These are phyloP conservation scores for Fraxinus excelsior DNA, from an alignment of 257 asterid genomes.

Conservation along the genomic window DNA sequence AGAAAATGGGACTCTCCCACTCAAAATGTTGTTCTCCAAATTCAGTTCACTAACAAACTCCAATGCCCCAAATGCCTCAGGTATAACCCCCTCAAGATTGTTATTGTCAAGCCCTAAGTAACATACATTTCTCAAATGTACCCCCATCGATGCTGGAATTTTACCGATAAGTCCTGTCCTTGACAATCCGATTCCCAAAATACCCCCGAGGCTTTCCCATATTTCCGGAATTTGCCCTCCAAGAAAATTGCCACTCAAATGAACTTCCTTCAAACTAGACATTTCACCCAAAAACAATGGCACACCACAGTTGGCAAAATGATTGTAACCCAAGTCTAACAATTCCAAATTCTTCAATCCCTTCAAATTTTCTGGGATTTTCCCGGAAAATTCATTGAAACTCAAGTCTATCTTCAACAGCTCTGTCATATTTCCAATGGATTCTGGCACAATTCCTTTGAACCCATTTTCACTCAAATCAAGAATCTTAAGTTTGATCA, in stretches of 20 bases:
- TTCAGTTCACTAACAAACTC: slow-evolving; percentile 63
- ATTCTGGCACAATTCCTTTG: slow-evolving; percentile 44
- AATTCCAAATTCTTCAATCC: slow-evolving; percentile 55
- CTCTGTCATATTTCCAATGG: slow-evolving; percentile 50
- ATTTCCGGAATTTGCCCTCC: slow-evolving; percentile 84
- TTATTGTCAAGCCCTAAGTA: slow-evolving; percentile 79
- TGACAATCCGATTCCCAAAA: slow-evolving; percentile 64
- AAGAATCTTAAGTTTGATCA: slow-evolving; percentile 63
- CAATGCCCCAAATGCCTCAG: slow-evolving; percentile 61
- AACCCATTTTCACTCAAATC: slow-evolving; percentile 67
- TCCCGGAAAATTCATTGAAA: slow-evolving; percentile 56
- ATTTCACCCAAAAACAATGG: slow-evolving; percentile 61
- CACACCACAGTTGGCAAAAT: slow-evolving; percentile 52
- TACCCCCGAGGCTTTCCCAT: slow-evolving; percentile 59
- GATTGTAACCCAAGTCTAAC: slow-evolving; percentile 67
- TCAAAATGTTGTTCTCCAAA: slow-evolving; percentile 74
- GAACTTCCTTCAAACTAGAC: slow-evolving; percentile 59
- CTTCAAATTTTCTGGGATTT: slow-evolving; percentile 52
- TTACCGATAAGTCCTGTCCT: slow-evolving; percentile 62
- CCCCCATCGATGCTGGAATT: slow-evolving; percentile 74
- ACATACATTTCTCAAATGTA: slow-evolving; percentile 24
- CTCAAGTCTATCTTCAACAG: slow-evolving; percentile 73
- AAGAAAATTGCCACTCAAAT: slow-evolving; percentile 62
- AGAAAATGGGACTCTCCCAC: slow-evolving; percentile 81
- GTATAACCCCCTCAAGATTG: slow-evolving; percentile 64